phyloP scores from a whole-genome alignment of 2,329 filamentous ascomycete genomes.

The Aspergillus neotritici region DNA sequence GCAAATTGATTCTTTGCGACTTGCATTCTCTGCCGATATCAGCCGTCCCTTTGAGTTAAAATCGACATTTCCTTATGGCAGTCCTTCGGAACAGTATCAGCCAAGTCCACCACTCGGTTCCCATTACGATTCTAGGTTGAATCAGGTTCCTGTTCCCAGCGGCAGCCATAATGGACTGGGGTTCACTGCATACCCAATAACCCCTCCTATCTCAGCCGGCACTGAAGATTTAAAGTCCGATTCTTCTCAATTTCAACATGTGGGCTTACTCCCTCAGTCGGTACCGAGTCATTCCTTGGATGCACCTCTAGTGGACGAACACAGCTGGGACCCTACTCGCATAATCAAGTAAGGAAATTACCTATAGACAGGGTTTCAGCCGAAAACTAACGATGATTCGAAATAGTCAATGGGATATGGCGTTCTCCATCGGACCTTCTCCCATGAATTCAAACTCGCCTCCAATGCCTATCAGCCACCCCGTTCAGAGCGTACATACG shows the following conservation, averaged over 20 bases:
- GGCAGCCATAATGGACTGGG: conserved; percentile 45
- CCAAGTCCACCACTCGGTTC: conserved; percentile 56
- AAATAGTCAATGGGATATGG: conserved; percentile 84
- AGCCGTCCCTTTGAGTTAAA: conserved; percentile 85
- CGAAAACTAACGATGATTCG: too few relatives aligned
- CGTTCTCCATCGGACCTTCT: conserved; percentile 69
- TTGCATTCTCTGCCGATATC: conserved; percentile 83
- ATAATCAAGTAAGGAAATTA: conserved; percentile 72
- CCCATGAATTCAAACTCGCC: conserved; percentile 37
- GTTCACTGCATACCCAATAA: conserved; percentile 62
- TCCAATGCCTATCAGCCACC: conserved; percentile 33
- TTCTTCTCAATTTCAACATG: conserved; percentile 65
- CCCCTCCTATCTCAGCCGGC: conserved; percentile 71
- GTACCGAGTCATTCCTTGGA: conserved; percentile 41
- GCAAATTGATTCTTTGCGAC: conserved; percentile 80
- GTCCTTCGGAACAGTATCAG: conserved; percentile 60
- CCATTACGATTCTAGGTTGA: conserved; percentile 48
- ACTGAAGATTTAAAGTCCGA: conserved; percentile 71
- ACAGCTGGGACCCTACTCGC: conserved; percentile 76
- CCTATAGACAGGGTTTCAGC: background rate
- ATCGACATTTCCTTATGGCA: conserved; percentile 78
- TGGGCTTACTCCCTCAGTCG: conserved; percentile 32
- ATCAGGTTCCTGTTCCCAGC: conserved; percentile 35
- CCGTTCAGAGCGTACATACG: conserved; percentile 23
- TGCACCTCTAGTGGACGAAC: conserved; percentile 59